Percentiles rank a stretch among this genome's conserved stretches.
Conservation (phyloP, 148 eudicot genomes). For the Rhododendron williamsianum region DNA sequence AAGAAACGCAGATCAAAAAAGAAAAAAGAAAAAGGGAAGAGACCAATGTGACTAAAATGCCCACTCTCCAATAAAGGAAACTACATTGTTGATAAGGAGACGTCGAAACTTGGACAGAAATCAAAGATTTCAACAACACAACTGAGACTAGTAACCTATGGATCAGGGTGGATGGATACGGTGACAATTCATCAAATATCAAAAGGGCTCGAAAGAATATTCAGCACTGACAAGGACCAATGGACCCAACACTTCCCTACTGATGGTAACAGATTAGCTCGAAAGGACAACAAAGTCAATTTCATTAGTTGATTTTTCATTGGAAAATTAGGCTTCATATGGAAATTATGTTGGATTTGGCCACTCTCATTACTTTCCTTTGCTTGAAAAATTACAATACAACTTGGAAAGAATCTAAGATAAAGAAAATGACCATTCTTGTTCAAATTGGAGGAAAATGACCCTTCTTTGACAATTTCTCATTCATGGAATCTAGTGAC, state of each 20-base stretch:
- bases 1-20: no score
- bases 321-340: neutral
- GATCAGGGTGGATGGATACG: no score
- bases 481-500: neutral
- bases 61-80: neutral
- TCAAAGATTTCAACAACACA: no score
- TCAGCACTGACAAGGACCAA: neutral
- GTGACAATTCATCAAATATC: no score
- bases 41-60: neutral
- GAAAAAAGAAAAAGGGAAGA: no score
- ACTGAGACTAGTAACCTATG: no score
- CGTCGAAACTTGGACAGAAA: neutral
- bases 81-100: neutral
- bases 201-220: neutral
- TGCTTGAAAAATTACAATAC: neutral
- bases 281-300: neutral
- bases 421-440: neutral
- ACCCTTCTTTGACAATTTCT: no score
- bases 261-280: neutral
- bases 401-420: neutral
- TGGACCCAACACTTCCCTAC: neutral
- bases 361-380: neutral
- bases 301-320: neutral
- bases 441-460: neutral
- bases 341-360: neutral